phyloP scores from a whole-genome alignment of 2,329 filamentous ascomycete genomes.

The Pestalotiopsis sp. region DNA sequence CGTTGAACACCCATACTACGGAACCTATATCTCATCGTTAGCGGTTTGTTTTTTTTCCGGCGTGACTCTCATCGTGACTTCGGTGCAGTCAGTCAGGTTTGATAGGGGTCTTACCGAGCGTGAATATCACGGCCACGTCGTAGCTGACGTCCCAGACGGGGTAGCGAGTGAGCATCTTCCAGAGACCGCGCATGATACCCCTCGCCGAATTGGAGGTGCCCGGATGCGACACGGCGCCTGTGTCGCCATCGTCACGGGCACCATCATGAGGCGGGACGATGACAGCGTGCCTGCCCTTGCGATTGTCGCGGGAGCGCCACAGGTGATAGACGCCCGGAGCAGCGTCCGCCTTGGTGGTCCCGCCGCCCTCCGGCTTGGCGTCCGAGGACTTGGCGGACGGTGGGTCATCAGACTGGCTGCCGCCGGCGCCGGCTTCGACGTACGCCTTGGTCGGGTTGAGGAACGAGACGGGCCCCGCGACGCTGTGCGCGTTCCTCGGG shows the following conservation, averaged over 20 bases:
- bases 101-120: conserved; percentile 31
- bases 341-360: not conserved
- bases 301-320: conserved; percentile 45
- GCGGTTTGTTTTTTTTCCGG: not conserved
- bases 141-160: conserved; percentile 46
- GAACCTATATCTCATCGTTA: conserved; percentile 31
- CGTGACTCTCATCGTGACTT: not conserved
- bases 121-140: conserved; percentile 42
- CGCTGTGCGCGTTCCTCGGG: not conserved
- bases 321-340: conserved; percentile 31
- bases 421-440: not conserved
- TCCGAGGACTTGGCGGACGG: not conserved
- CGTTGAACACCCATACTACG: conserved; percentile 59
- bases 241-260: not conserved
- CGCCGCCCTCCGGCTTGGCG: conserved; percentile 2
- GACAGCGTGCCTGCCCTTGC: conserved; percentile 43
- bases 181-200: conserved; percentile 30
- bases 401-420: not conserved
- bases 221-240: conserved; percentile 14
- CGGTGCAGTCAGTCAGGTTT: not conserved
- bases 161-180: conserved; percentile 38
- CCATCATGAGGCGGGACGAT: conserved; percentile 21
- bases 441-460: conserved; percentile 14
- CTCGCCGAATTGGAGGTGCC: conserved; percentile 26
- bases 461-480: conserved; percentile 7